Evolutionary conservation across 805 yeast species (phyloP), one percentile per base, ranked within the genome.

Genomic region (Saccharomyces jurei): DNA sequence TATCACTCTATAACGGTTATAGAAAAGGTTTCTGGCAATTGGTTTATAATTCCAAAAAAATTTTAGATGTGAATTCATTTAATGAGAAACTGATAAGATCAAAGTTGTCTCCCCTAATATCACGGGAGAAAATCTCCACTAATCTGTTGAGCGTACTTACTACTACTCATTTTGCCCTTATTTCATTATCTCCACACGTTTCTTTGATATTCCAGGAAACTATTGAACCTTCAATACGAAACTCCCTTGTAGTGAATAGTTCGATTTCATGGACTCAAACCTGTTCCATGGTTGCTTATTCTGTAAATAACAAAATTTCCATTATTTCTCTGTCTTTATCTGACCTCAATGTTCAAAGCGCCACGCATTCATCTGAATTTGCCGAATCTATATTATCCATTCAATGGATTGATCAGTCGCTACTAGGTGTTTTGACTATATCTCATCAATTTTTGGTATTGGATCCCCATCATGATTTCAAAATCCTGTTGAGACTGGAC

Each of bases 1-100:
- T 86, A 6, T 74, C 84, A 52, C 76, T 74, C 58, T 96, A 91
- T 65, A 80, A 80, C 61, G 86, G 86, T 0, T 73, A 77, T 48
- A 77, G 84, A 54, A 76, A 82, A 41, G 63, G 58, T 47, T 49
- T 62, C 46, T 48, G 70, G 71, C 50, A 56, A 31, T 51, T 69
- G 26, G 58, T 63, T 1, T 67, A 67, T 48, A 59, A 49, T 22
- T 56, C 69, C 1, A 62, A 58, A 46, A 46, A 49, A 22, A 32
- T 68, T 1, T 41, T 60, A 14, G 52, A 44, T 9, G 49, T 60
- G 22, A 36, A 36, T 2, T 55, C 64, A n/a, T 44, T 56, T 9
- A 52, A 53, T 8, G 62, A 59, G 46, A 51, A 51, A 8, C 50
- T 59, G 5, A 48, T 60, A 3, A 49, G 44, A 27, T 54, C 63